A percentile compares a stretch with the other conserved stretches of the same genome.
phyloP scores from a whole-genome alignment of 352 stramenopile genomes.

The Phytophthora agathidicida region DNA sequence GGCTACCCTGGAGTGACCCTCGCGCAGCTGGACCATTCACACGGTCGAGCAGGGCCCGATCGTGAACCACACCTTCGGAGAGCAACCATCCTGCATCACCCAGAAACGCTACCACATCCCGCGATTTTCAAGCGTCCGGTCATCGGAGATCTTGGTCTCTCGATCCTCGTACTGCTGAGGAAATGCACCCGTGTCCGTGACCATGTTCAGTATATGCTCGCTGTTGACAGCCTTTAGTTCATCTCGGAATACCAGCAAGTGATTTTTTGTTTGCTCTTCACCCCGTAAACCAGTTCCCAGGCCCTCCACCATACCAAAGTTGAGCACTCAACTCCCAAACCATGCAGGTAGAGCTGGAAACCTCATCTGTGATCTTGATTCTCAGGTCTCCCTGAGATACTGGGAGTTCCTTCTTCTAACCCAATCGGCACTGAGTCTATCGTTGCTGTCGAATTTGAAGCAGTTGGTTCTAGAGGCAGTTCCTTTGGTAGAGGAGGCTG shows the following conservation, averaged over 20 bases:
- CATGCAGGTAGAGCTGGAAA: slow-evolving; percentile 61
- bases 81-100: no score
- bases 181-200: no score
- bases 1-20: no score
- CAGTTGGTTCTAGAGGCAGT: slow-evolving; percentile 14
- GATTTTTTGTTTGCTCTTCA: slow-evolving; percentile 12
- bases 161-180: no score
- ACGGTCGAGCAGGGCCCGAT: no score
- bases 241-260: slow-evolving; percentile 24
- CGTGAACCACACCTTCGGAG: no score
- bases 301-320: slow-evolving; percentile 42
- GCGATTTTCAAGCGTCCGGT: no score
- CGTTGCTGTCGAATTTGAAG: background rate
- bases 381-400: slow-evolving; percentile 5
- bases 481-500: slow-evolving; percentile 23
- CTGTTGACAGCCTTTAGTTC: slow-evolving; percentile 33
- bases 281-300: slow-evolving; percentile 3
- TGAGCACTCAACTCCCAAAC: slow-evolving; percentile 55
- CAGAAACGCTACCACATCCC: no score
- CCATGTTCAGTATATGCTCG: no score
- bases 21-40: no score
- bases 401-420: slow-evolving; percentile 1
- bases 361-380: slow-evolving; percentile 37
- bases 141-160: no score
- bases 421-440: background rate